Conservation (phyloP, 495 filamentous ascomycete species). For the Filosporella fistucella region DNA sequence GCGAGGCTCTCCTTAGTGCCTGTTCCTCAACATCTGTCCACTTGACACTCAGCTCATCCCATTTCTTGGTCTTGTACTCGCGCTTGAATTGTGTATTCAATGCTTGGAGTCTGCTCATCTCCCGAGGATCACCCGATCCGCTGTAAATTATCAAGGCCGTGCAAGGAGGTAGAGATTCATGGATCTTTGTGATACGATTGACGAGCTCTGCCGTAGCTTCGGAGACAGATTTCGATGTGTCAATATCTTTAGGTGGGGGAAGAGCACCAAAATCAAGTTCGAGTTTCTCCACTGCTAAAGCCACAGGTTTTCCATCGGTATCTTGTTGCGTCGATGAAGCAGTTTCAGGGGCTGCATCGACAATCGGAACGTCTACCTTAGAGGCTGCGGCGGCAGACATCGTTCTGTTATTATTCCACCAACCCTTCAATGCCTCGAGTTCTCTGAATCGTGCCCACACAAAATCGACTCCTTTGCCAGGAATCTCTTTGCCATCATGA, state of each 20-base stretch:
- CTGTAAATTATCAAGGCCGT: slow-evolving; percentile 86
- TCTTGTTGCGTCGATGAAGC: background rate
- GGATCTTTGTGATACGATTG: slow-evolving; percentile 60
- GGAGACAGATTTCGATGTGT: slow-evolving; percentile 33
- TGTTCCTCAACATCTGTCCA: slow-evolving; percentile 91
- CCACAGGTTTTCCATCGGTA: background rate
- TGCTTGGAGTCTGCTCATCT: slow-evolving; percentile 66
- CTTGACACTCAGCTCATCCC: slow-evolving; percentile 81
- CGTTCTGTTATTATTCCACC: slow-evolving; percentile 62
- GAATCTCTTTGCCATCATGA: slow-evolving; percentile 53
- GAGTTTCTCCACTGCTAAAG: background rate
- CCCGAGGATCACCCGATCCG: slow-evolving; percentile 82
- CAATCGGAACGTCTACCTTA: background rate
- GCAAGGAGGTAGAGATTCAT: slow-evolving; percentile 72
- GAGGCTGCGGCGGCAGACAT: slow-evolving; percentile 16
- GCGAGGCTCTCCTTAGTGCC: slow-evolving; percentile 64
- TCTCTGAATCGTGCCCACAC: slow-evolving; percentile 85
- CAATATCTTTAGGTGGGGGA: slow-evolving; percentile 1
- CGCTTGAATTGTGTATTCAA: slow-evolving; percentile 69
- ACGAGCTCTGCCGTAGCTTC: slow-evolving; percentile 45
- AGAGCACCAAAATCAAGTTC: background rate
- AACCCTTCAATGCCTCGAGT: slow-evolving; percentile 75
- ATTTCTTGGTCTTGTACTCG: slow-evolving; percentile 76
- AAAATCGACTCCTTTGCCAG: slow-evolving; percentile 74
- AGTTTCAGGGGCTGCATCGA: background rate